Conservation (phyloP, 208 protist species). For the Wallacemonas collosoma region DNA sequence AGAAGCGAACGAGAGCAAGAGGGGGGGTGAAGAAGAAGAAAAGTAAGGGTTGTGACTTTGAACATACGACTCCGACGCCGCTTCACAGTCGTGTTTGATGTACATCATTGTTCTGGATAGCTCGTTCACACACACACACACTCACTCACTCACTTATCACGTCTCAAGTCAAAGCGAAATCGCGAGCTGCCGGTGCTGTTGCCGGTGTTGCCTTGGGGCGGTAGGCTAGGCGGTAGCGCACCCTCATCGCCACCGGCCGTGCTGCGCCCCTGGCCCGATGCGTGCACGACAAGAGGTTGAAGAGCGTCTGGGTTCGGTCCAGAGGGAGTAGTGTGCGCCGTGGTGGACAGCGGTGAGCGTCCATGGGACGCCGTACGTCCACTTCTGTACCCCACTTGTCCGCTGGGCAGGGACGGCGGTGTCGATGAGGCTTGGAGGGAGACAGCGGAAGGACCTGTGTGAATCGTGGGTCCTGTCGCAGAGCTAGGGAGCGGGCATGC, state of each 20-base stretch:
- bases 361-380: too few species aligned
- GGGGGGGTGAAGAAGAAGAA: background rate
- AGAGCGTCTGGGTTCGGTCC: conserved; percentile 13
- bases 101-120: too few species aligned
- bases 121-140: background rate
- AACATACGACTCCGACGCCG: too few species aligned
- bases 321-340: background rate
- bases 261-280: background rate
- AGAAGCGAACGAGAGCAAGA: too few species aligned
- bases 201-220: background rate
- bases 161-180: conserved; percentile 21
- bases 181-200: conserved; percentile 3
- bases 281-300: conserved; percentile 27
- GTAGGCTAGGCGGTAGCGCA: background rate
- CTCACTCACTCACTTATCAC: background rate
- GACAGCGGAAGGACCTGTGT: too few species aligned
- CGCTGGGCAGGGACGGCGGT: too few species aligned
- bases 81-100: too few species aligned
- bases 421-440: too few species aligned
- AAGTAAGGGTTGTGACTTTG: background rate
- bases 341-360: too few species aligned
- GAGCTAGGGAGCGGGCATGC: background rate
- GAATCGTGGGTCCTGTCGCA: too few species aligned
- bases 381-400: too few species aligned
- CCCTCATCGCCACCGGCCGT: background rate